Conservation (phyloP, 306 rosid genomes). For the Trifolium dubium region DNA sequence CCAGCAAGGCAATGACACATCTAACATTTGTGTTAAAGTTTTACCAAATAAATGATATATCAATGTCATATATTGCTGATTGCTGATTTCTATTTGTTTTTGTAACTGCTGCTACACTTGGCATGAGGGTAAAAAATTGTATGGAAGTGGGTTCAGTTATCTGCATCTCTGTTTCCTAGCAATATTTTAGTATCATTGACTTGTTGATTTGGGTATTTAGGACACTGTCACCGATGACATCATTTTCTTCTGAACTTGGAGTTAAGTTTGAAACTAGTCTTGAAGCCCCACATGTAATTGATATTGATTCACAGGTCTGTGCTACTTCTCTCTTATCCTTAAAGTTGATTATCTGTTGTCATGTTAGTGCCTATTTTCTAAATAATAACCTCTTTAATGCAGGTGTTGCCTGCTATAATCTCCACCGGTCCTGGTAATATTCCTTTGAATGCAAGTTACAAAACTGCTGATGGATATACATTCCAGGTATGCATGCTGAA, state of each 20-base stretch:
- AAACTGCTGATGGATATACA: conserved; percentile 82
- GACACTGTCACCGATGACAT: conserved; percentile 89
- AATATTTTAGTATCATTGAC: conserved; percentile 28
- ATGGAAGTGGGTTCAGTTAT: conserved; percentile 23
- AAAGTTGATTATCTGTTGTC: conserved; percentile 34
- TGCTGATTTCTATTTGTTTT: conserved; percentile 12
- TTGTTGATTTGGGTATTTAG: conserved; percentile 50
- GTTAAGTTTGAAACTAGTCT: conserved; percentile 81
- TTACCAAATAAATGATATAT: conserved; percentile 16
- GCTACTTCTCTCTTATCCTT: conserved; percentile 34
- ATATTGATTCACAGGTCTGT: conserved; percentile 77
- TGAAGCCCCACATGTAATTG: conserved; percentile 96
- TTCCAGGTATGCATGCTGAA: conserved; percentile 67
- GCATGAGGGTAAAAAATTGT: conserved; percentile 19
- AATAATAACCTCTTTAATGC: conserved; percentile 44
- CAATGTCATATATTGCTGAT: not conserved
- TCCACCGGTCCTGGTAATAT: conserved; percentile 80
- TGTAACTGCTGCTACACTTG: conserved; percentile 29
- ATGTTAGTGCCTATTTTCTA: conserved; percentile 40
- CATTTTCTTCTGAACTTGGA: conserved; percentile 96
- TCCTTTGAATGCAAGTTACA: conserved; percentile 91
- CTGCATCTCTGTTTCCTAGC: conserved; percentile 29
- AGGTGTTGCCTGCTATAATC: conserved; percentile 94
- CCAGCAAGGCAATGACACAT: conserved; percentile 17
- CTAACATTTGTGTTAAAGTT: conserved; percentile 32